A percentile compares a stretch with the other conserved stretches of the same genome.
These are phyloP conservation scores for Corinectria fuckeliana DNA, from an alignment of 2,329 filamentous ascomycete species.

Conservation along the genomic window DNA sequence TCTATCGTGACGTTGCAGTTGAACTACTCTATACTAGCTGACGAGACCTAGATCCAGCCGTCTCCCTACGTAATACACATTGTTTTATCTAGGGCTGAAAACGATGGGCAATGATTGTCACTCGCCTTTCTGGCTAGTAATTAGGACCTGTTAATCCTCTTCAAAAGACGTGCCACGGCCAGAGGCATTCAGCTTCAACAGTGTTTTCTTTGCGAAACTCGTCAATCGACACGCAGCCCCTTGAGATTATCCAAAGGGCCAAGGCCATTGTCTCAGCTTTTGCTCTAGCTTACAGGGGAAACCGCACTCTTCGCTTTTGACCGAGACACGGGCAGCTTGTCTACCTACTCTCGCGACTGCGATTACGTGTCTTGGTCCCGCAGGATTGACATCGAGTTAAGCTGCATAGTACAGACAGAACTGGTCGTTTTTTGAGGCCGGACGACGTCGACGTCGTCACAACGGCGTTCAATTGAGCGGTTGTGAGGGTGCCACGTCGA, in stretches of 20 bases:
- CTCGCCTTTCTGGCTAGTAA: neutral
- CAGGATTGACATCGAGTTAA: too few species aligned
- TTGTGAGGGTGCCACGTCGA: conserved; percentile 14
- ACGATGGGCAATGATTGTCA: neutral
- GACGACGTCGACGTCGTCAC: conserved; percentile 7
- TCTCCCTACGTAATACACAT: neutral
- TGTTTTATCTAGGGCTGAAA: neutral
- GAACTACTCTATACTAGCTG: neutral
- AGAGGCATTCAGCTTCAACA: neutral
- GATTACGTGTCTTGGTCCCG: too few species aligned
- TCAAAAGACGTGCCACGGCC: neutral
- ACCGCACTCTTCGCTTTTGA: neutral
- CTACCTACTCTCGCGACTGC: neutral
- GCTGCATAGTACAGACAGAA: too few species aligned
- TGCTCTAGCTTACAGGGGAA: conserved; percentile 18
- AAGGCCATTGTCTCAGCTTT: conserved; percentile 11
- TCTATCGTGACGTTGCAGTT: neutral
- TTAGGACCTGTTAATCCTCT: neutral
- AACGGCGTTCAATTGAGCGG: conserved; percentile 1
- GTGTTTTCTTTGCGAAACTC: neutral
- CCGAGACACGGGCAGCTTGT: neutral
- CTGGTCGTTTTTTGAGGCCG: neutral
- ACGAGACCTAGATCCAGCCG: neutral
- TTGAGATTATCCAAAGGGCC: neutral
- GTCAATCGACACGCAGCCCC: neutral